Conservation (phyloP, 768 basidiomycete species). For the Pisolithus microcarpus region DNA sequence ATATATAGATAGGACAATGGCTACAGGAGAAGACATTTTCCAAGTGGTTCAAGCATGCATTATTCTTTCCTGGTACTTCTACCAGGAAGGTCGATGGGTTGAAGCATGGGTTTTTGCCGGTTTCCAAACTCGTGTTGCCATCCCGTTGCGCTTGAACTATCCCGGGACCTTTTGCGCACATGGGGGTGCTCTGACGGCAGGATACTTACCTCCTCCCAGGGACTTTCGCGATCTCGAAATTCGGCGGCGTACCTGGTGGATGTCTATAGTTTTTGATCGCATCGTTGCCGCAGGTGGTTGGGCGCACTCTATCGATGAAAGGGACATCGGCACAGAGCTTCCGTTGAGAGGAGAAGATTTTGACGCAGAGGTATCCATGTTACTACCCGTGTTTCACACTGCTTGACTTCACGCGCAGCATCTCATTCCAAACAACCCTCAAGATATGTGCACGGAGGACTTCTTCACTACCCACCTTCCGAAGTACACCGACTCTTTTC, state of each 20-base stretch:
- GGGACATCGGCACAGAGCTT: slow-evolving; percentile 78
- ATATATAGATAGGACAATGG: slow-evolving; percentile 86
- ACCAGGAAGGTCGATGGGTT: slow-evolving; percentile 84
- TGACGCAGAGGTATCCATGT: slow-evolving; percentile 53
- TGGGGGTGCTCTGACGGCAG: slow-evolving; percentile 60
- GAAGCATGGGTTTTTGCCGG: slow-evolving; percentile 89
- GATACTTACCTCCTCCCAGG: slow-evolving; percentile 75
- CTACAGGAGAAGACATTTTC: slow-evolving; percentile 83
- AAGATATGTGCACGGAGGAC: slow-evolving; percentile 56
- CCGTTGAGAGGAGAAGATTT: slow-evolving; percentile 73
- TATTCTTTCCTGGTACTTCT: slow-evolving; percentile 85
- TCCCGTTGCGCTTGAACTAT: slow-evolving; percentile 78
- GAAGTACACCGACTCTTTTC: slow-evolving; percentile 75
- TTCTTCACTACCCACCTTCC: slow-evolving; percentile 66
- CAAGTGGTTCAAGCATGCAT: slow-evolving; percentile 83
- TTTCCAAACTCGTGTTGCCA: slow-evolving; percentile 75
- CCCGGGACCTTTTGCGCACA: slow-evolving; percentile 76
- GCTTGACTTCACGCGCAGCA: slow-evolving; percentile 34
- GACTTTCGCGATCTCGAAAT: slow-evolving; percentile 71
- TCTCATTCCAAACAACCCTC: slow-evolving; percentile 64
- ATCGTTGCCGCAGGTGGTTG: slow-evolving; percentile 78
- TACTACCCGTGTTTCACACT: background rate
- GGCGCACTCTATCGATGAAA: slow-evolving; percentile 80
- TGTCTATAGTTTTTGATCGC: slow-evolving; percentile 81
- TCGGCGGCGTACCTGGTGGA: slow-evolving; percentile 84